These are phyloP conservation scores for Hypomontagnella submonticulosa DNA, from an alignment of 495 filamentous ascomycete genomes.

Conservation along the genomic window DNA sequence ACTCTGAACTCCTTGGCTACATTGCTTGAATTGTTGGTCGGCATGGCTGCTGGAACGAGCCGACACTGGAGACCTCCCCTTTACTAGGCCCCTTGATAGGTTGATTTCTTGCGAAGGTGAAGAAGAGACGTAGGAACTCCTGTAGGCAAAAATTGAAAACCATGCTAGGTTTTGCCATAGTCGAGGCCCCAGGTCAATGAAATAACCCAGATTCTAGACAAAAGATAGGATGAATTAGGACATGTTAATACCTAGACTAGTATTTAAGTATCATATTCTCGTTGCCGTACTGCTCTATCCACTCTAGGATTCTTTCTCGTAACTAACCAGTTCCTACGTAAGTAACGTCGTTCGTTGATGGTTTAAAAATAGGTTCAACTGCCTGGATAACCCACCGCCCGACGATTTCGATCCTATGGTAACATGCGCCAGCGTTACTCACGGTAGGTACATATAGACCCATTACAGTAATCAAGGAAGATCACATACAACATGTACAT, in stretches of 20 bases:
- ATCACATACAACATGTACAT: slow-evolving; percentile 1
- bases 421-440: not conserved
- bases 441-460: slow-evolving; percentile 8
- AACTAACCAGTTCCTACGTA: too few relatives aligned
- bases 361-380: not conserved
- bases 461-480: slow-evolving; percentile 34
- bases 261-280: too few relatives aligned
- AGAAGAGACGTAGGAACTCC: too few relatives aligned
- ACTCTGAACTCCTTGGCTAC: slow-evolving; percentile 14
- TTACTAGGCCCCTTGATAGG: slow-evolving; percentile 12
- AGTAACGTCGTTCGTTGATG: too few relatives aligned
- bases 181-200: too few relatives aligned
- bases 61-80: slow-evolving; percentile 15
- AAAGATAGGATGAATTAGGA: too few relatives aligned
- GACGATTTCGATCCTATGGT: slow-evolving; percentile 13
- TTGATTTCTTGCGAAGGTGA: not conserved
- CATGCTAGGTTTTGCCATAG: too few relatives aligned
- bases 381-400: not conserved
- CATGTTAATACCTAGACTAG: too few relatives aligned
- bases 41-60: slow-evolving; percentile 1
- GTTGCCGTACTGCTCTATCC: too few relatives aligned
- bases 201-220: too few relatives aligned
- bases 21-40: slow-evolving; percentile 25
- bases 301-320: too few relatives aligned
- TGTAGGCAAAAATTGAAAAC: too few relatives aligned